phyloP scores from a whole-genome alignment of 805 yeast genomes.

The Kodamaea sagamina region DNA sequence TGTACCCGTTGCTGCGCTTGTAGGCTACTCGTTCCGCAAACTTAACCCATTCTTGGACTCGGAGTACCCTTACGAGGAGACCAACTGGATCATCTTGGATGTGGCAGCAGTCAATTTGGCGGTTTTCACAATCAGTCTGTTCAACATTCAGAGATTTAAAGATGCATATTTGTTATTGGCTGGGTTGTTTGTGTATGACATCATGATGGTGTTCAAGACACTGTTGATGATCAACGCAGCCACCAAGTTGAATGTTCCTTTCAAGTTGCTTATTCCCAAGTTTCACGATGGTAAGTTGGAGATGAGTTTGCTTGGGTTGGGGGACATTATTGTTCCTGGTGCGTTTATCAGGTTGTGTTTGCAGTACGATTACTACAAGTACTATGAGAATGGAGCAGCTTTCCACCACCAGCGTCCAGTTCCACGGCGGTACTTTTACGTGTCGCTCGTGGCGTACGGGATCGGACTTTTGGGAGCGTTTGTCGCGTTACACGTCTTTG shows the following conservation, averaged over 20 bases:
- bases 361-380: conserved; percentile 51
- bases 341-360: conserved; percentile 52
- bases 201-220: conserved; percentile 66
- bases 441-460: conserved; percentile 49
- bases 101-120: conserved; percentile 44
- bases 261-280: conserved; percentile 49
- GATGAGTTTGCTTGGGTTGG: conserved; percentile 56
- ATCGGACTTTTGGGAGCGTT: conserved; percentile 49
- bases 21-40: conserved; percentile 19
- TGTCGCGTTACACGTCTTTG: conserved; percentile 36
- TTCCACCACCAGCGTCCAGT: conserved; percentile 43
- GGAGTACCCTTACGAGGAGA: conserved; percentile 10
- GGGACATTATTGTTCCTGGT: conserved; percentile 68
- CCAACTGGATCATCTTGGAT: conserved; percentile 52
- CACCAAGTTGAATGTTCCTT: conserved; percentile 53
- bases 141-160: conserved; percentile 46
- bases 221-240: conserved; percentile 67
- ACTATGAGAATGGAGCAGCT: conserved; percentile 20
- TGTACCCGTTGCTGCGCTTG: conserved; percentile 17
- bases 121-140: conserved; percentile 41
- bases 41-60: conserved; percentile 17
- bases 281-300: conserved; percentile 9
- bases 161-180: conserved; percentile 47
- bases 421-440: conserved; percentile 48
- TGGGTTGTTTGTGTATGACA: conserved; percentile 61